phyloP scores from a whole-genome alignment of 2,329 filamentous ascomycete genomes.

The Pseudogymnoascus sp. region DNA sequence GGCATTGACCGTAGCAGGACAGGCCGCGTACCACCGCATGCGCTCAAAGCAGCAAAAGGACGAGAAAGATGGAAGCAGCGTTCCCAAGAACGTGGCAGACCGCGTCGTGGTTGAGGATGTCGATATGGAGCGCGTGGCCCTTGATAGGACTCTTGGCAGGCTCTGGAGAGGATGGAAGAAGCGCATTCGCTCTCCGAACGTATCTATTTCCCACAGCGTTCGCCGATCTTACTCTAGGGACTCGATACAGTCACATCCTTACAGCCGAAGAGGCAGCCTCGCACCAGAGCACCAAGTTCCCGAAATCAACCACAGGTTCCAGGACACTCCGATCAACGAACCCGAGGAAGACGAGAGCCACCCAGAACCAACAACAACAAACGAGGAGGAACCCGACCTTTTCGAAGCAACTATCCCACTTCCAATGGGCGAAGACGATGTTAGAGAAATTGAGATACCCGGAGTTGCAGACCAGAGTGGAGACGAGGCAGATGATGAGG shows the following conservation, averaged over 20 bases:
- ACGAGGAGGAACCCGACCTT: slow-evolving; percentile 18
- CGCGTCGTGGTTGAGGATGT: slow-evolving; percentile 77
- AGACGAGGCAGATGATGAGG: slow-evolving; percentile 45
- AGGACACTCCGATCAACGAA: slow-evolving; percentile 20
- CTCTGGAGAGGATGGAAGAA: slow-evolving; percentile 97
- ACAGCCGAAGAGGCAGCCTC: slow-evolving; percentile 32
- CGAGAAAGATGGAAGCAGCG: slow-evolving; percentile 41
- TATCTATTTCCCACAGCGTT: slow-evolving; percentile 34
- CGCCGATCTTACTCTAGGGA: slow-evolving; percentile 42
- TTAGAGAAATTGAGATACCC: slow-evolving; percentile 74
- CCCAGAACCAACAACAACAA: slow-evolving; percentile 15
- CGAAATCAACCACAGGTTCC: slow-evolving; percentile 29
- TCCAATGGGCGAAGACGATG: slow-evolving; percentile 56
- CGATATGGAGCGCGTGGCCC: slow-evolving; percentile 86
- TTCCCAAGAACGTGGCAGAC: slow-evolving; percentile 44
- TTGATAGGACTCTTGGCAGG: slow-evolving; percentile 79
- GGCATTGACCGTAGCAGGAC: slow-evolving; percentile 75
- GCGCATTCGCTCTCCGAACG: slow-evolving; percentile 53
- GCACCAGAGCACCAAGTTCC: slow-evolving; percentile 30
- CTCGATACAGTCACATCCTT: slow-evolving; percentile 29
- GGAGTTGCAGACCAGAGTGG: slow-evolving; percentile 56
- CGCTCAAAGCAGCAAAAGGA: slow-evolving; percentile 50
- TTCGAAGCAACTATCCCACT: slow-evolving; percentile 56
- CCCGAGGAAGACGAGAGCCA: slow-evolving; percentile 10
- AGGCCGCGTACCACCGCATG: slow-evolving; percentile 68